These are phyloP conservation scores for Pseudogymnoascus sp. DNA, from an alignment of 2,329 filamentous ascomycete genomes.

Conservation along the genomic window DNA sequence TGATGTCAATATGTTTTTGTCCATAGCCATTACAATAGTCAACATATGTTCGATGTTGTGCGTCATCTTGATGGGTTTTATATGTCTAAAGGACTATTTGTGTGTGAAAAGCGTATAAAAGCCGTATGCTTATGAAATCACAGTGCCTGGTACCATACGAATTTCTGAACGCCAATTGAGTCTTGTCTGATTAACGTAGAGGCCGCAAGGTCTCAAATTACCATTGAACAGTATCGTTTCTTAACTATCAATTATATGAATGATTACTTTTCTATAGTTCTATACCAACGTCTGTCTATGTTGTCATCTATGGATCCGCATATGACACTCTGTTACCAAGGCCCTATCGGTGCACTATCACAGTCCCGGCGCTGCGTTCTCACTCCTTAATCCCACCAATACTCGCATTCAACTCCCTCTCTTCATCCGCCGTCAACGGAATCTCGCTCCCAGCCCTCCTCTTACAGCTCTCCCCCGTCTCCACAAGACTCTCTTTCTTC, in stretches of 20 bases:
- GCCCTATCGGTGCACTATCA: background rate
- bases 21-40: too few species aligned
- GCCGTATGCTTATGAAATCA: too few species aligned
- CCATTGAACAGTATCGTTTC: background rate
- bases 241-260: background rate
- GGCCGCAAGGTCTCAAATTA: background rate
- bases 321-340: background rate
- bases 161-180: background rate
- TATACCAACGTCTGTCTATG: background rate
- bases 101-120: too few species aligned
- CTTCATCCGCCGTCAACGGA: slow-evolving; percentile 21
- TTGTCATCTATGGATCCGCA: background rate
- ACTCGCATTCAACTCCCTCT: slow-evolving; percentile 20
- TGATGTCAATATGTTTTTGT: too few species aligned
- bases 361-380: background rate
- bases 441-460: slow-evolving; percentile 21
- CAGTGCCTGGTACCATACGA: too few species aligned
- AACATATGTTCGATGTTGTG: too few species aligned
- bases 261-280: background rate
- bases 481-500: slow-evolving; percentile 20
- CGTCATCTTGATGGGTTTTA: too few species aligned
- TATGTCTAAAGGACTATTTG: too few species aligned
- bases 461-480: slow-evolving; percentile 23
- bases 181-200: background rate
- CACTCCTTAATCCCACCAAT: slow-evolving; percentile 19